phyloP scores from a whole-genome alignment of 306 rosid species.

The Cicer bijugum region DNA sequence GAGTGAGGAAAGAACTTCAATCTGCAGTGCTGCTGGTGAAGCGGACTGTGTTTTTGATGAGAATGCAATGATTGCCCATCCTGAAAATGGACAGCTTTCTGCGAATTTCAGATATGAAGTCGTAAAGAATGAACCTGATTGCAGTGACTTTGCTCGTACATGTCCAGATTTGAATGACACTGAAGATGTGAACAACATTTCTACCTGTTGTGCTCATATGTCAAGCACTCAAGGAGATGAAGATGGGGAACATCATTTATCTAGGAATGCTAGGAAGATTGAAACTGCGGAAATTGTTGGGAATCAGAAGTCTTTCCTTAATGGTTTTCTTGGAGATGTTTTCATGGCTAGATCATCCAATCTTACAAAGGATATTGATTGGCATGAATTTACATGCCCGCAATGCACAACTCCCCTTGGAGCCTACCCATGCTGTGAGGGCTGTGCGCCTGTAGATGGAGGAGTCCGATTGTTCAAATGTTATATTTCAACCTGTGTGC shows the following conservation, averaged over 20 bases:
- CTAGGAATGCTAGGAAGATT: conserved; percentile 46
- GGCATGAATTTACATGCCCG: conserved; percentile 80
- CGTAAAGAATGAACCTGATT: conserved; percentile 40
- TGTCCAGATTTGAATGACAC: conserved; percentile 45
- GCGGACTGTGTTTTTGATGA: conserved; percentile 32
- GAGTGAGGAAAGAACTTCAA: conserved; percentile 43
- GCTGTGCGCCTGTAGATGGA: conserved; percentile 66
- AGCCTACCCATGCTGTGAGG: conserved; percentile 78
- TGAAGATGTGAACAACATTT: conserved; percentile 32
- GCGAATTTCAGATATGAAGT: conserved; percentile 40
- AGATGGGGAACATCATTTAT: conserved; percentile 51
- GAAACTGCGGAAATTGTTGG: conserved; percentile 51
- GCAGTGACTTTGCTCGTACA: conserved; percentile 43
- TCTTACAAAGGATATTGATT: conserved; percentile 72
- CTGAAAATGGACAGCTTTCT: conserved; percentile 49
- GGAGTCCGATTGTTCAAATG: conserved; percentile 90
- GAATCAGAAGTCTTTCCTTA: conserved; percentile 66
- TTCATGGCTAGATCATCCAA: conserved; percentile 88
- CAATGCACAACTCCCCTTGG: conserved; percentile 79
- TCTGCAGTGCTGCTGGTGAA: conserved; percentile 38
- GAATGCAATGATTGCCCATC: conserved; percentile 42
- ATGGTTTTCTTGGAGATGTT: conserved; percentile 86
- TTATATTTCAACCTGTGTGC: conserved; percentile 65
- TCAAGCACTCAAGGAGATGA: conserved; percentile 42
- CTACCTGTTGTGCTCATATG: conserved; percentile 55